Evolutionary conservation across 495 filamentous ascomycete species (phyloP).

Genomic region (Penicillium paxilli): DNA sequence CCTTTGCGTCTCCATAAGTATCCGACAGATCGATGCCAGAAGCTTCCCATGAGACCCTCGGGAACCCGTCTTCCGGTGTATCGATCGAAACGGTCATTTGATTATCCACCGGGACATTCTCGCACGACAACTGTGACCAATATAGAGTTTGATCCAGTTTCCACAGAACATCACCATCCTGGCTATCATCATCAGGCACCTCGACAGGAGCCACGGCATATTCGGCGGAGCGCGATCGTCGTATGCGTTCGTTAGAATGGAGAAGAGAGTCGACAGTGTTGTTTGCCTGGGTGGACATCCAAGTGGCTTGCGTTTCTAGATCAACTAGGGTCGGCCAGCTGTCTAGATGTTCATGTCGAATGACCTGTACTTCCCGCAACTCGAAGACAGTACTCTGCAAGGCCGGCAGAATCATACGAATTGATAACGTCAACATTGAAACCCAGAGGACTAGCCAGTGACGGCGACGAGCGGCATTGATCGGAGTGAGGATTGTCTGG

Average conservation of each 20-base stretch:
- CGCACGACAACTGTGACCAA: conserved; percentile 34
- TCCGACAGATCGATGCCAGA: conserved; percentile 25
- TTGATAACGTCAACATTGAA: conserved; percentile 34
- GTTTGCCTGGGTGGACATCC: conserved; percentile 36
- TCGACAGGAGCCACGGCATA: conserved; percentile 41
- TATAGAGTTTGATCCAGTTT: conserved; percentile 39
- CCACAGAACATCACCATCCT: conserved; percentile 32
- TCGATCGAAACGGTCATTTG: conserved; percentile 25
- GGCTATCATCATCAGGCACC: conserved; percentile 25
- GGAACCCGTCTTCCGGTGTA: conserved; percentile 12
- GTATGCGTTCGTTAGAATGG: conserved; percentile 16
- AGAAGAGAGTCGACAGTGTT: conserved; percentile 27
- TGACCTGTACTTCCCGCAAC: conserved; percentile 30
- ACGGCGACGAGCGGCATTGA: conserved; percentile 33
- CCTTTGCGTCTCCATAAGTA: conserved; percentile 7
- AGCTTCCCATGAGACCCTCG: conserved; percentile 33
- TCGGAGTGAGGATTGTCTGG: conserved; percentile 40
- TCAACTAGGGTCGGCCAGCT: conserved; percentile 37
- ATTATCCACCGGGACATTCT: conserved; percentile 21
- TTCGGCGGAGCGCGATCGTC: conserved; percentile 28
- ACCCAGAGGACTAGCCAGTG: conserved; percentile 41
- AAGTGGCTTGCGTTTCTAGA: conserved; percentile 31
- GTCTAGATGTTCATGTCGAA: conserved; percentile 25
- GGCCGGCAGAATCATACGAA: conserved; percentile 40
- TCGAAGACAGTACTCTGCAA: conserved; percentile 39